Percentiles rank a stretch among this genome's conserved stretches.
Evolutionary conservation across 495 filamentous ascomycete genomes (phyloP).

Genomic region (Cladorrhinum samala): DNA sequence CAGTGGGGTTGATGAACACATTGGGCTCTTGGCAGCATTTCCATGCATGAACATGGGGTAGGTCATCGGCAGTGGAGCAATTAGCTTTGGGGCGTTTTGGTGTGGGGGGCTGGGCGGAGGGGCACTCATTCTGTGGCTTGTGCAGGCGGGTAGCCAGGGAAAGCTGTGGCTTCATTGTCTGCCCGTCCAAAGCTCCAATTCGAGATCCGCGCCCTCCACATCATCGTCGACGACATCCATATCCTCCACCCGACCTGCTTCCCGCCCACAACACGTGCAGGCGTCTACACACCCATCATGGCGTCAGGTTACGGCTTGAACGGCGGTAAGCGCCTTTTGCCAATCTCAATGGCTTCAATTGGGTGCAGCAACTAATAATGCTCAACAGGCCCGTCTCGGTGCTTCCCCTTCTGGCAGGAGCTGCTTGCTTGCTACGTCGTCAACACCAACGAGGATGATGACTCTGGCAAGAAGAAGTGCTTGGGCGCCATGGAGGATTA

Average conservation of each 20-base stretch:
- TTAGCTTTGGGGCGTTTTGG: background rate
- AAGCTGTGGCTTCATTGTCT: background rate
- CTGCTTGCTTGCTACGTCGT: constrained; percentile 84
- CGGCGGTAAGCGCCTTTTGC: constrained; percentile 53
- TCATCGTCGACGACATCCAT: constrained; percentile 15
- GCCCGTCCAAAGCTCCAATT: constrained; percentile 19
- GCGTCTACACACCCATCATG: constrained; percentile 48
- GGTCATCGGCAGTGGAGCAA: no score
- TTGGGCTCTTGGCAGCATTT: background rate
- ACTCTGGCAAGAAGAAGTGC: constrained; percentile 83
- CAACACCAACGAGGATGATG: constrained; percentile 67
- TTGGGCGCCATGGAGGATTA: constrained; percentile 87
- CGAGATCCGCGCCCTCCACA: constrained; percentile 12
- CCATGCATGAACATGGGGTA: background rate
- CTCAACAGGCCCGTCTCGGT: constrained; percentile 69
- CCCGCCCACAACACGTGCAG: constrained; percentile 15
- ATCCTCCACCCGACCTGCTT: constrained; percentile 7
- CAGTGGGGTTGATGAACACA: constrained; percentile 7
- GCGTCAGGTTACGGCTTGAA: constrained; percentile 76
- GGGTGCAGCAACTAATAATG: constrained; percentile 2
- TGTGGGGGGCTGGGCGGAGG: background rate
- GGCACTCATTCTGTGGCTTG: constrained; percentile 4
- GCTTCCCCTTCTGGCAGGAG: constrained; percentile 99
- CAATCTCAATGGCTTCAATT: constrained; percentile 13
- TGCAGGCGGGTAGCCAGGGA: background rate